These are phyloP conservation scores for Phtheirospermum japonicum DNA, from an alignment of 257 asterid species.

Conservation along the genomic window DNA sequence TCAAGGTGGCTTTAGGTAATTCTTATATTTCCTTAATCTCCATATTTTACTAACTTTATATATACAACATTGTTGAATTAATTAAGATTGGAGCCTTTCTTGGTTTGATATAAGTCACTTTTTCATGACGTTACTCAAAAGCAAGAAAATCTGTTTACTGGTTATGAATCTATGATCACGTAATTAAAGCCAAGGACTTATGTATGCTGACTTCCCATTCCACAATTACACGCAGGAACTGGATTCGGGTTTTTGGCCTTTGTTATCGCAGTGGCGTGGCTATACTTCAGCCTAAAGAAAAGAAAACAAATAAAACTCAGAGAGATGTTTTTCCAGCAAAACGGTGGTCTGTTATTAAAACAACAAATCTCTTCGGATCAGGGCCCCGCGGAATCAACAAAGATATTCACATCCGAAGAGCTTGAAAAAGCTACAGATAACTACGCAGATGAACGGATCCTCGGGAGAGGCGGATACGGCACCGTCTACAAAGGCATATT, in stretches of 20 bases:
- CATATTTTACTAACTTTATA: too few species aligned
- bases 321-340: constrained; percentile 67
- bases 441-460: constrained; percentile 55
- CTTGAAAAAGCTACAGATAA: constrained; percentile 53
- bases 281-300: constrained; percentile 53
- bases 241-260: constrained; percentile 64
- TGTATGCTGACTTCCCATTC: too few species aligned
- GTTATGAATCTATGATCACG: too few species aligned
- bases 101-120: too few species aligned
- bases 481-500: constrained; percentile 67
- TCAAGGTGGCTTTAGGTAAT: constrained; percentile 43
- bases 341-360: constrained; percentile 60
- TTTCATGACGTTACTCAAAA: too few species aligned
- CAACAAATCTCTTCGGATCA: constrained; percentile 54
- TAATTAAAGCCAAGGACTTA: too few species aligned
- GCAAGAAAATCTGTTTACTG: too few species aligned
- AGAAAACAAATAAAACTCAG: constrained; percentile 44
- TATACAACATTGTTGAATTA: too few species aligned
- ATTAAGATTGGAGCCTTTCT: too few species aligned
- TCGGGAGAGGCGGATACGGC: constrained; percentile 77
- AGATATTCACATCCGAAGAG: constrained; percentile 59
- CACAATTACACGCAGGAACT: constrained; percentile 33
- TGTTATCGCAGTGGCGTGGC: constrained; percentile 44
- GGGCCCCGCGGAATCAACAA: constrained; percentile 45
- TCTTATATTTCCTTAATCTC: neutral